Conservation (phyloP, 179 eudicot species). For the Silene noctiflora region DNA sequence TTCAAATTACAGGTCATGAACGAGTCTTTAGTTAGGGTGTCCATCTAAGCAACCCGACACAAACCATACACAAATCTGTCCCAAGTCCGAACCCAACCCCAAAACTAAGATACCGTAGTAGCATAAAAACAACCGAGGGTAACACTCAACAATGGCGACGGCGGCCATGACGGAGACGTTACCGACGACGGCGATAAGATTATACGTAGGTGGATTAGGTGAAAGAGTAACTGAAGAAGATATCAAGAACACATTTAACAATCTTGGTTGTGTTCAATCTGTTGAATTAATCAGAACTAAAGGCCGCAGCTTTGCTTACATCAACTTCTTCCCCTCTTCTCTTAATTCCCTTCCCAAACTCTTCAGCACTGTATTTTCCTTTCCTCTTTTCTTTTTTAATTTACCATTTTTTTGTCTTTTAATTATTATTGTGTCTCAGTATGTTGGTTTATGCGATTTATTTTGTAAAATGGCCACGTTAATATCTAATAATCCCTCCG, state of each 20-base stretch:
- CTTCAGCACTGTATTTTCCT: conserved; percentile 60
- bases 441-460: too few relatives aligned
- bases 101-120: background rate
- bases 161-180: conserved; percentile 14
- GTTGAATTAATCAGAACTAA: conserved; percentile 63
- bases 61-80: too few relatives aligned
- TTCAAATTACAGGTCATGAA: too few relatives aligned
- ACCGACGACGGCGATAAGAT: conserved; percentile 33
- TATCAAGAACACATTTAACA: conserved; percentile 57
- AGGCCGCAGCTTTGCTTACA: conserved; percentile 81
- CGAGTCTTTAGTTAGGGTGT: too few relatives aligned
- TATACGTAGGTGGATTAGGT: conserved; percentile 81
- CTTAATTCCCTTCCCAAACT: conserved; percentile 73
- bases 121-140: background rate
- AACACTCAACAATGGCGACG: background rate
- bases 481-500: too few relatives aligned
- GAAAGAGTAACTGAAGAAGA: conserved; percentile 58
- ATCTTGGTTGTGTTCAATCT: conserved; percentile 48
- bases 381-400: background rate
- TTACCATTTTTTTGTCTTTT: background rate
- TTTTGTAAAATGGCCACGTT: too few relatives aligned
- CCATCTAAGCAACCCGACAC: too few relatives aligned
- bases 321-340: conserved; percentile 68
- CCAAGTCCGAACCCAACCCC: too few relatives aligned
- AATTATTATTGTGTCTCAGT: too few relatives aligned